Percentiles rank a stretch among this genome's conserved stretches.
Conservation (phyloP, 2,329 filamentous ascomycete species). For the Penicillium sp. region DNA sequence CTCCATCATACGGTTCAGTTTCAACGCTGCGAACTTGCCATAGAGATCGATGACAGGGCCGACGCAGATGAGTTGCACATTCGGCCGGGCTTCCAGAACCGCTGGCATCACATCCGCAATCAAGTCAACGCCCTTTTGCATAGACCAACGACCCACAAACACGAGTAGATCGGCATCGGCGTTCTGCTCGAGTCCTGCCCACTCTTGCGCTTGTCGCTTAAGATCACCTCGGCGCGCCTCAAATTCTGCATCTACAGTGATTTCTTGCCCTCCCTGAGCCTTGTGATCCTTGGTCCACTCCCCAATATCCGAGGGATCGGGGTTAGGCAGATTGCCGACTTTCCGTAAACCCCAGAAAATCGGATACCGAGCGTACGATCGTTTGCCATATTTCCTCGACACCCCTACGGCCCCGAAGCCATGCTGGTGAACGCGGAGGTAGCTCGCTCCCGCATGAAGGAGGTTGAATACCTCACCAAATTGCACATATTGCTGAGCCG, state of each 20-base stretch:
- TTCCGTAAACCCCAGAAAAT: conserved; percentile 67
- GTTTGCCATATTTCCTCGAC: conserved; percentile 67
- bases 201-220: conserved; percentile 63
- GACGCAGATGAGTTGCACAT: conserved; percentile 61
- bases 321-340: conserved; percentile 63
- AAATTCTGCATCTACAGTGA: conserved; percentile 53
- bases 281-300: conserved; percentile 57
- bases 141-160: conserved; percentile 66
- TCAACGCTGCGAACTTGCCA: conserved; percentile 65
- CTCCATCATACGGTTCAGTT: conserved; percentile 62
- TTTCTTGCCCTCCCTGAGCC: conserved; percentile 42
- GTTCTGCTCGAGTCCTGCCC: conserved; percentile 63
- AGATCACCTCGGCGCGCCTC: conserved; percentile 56
- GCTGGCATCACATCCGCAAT: conserved; percentile 66
- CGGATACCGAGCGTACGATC: conserved; percentile 64
- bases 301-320: conserved; percentile 62
- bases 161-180: conserved; percentile 64
- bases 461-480: conserved; percentile 69
- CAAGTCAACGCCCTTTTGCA: conserved; percentile 66
- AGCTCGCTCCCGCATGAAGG: conserved; percentile 64
- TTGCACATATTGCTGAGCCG: conserved; percentile 61
- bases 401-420: conserved; percentile 69
- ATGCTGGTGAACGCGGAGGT: conserved; percentile 64
- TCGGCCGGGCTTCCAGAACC: conserved; percentile 59
- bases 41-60: conserved; percentile 68